These are phyloP conservation scores for Xanthoconium purpureum DNA, from an alignment of 768 basidiomycete genomes.

Conservation along the genomic window DNA sequence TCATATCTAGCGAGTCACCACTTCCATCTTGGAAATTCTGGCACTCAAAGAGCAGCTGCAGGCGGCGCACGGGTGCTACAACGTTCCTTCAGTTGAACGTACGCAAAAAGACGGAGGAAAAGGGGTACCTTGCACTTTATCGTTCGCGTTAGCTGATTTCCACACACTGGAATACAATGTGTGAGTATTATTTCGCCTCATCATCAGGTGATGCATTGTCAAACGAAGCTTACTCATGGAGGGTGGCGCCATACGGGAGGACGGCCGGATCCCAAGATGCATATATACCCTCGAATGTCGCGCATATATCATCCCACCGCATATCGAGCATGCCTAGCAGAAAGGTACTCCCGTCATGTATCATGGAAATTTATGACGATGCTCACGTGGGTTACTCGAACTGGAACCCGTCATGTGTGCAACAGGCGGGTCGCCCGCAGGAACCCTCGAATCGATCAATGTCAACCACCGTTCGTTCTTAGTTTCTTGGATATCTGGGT, in stretches of 20 bases:
- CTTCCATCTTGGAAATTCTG: background rate
- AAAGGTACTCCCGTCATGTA: background rate
- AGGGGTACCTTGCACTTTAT: constrained; percentile 32
- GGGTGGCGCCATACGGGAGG: constrained; percentile 46
- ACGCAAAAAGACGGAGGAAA: constrained; percentile 1
- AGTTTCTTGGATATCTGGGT: constrained; percentile 44
- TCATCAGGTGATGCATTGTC: background rate
- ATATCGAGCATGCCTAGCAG: constrained; percentile 50
- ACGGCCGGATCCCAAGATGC: constrained; percentile 80
- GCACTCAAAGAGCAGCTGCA: constrained; percentile 39
- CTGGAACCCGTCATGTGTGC: constrained; percentile 13
- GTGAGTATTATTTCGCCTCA: background rate
- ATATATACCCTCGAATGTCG: constrained; percentile 76
- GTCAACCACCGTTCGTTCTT: constrained; percentile 54
- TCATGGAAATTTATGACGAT: background rate
- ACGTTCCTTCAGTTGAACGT: background rate
- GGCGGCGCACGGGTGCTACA: constrained; percentile 39
- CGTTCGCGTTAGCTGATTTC: constrained; percentile 45
- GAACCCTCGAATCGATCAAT: constrained; percentile 71
- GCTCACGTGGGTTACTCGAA: constrained; percentile 25
- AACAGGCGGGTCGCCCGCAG: constrained; percentile 13
- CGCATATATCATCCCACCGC: constrained; percentile 74
- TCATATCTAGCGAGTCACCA: constrained; percentile 5
- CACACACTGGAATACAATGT: constrained; percentile 22
- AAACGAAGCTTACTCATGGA: constrained; percentile 62